Base-by-base conservation (phyloP, 2,329 filamentous ascomycete genomes). In the Penicillium psychrosexuale region DNA sequence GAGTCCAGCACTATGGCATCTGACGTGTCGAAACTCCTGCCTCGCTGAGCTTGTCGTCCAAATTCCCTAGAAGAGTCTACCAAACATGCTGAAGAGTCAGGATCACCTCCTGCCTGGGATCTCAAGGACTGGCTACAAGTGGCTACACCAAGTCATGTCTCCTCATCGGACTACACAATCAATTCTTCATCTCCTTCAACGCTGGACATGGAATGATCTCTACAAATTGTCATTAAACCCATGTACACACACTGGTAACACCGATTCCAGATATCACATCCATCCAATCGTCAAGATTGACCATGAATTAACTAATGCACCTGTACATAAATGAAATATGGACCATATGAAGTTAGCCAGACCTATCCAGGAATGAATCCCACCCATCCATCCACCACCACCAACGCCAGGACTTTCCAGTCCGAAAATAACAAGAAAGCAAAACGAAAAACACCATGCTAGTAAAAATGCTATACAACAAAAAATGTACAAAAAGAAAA, bases 401-500 rank as follows among this genome's bases (percentile, higher is more conserved):
- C 28, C 28, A 37, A 43, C 45, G 31, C 51, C 50, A n/a, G 3
- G 40, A 51, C 49, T 22, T 28, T 13, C 22, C 33, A 37, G 33
- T 38, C 49, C 34, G 9, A 2, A 36, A 42, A 9, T 28, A 1
- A 5, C 8, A 13, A 34, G 34, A 44, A 44, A 31, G 7, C 13
- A 46, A 31, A 37, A 12, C 31, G 8, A 31, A 51, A 31, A 38
- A 51, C 49, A 36, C 51, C 51, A 60, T 61, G 53, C 50, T 53
- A 46, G 33, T 45, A 57, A 31, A 38, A 40, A 62, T 62, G 59
- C 55, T 62, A 62, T 63, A 58, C 57, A 62, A 47, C 51, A 47
- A 49, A 31, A 50, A 37, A 13, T n/a, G 8, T 8, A n/a, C 31
- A 22, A 13, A 11, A 11, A 15, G 8, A 12, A 27, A 31, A 30